Evolutionary conservation across 768 basidiomycete species (phyloP), one percentile per base, ranked within the genome.

Genomic region (Lanmaoa pseudosensibilis): DNA sequence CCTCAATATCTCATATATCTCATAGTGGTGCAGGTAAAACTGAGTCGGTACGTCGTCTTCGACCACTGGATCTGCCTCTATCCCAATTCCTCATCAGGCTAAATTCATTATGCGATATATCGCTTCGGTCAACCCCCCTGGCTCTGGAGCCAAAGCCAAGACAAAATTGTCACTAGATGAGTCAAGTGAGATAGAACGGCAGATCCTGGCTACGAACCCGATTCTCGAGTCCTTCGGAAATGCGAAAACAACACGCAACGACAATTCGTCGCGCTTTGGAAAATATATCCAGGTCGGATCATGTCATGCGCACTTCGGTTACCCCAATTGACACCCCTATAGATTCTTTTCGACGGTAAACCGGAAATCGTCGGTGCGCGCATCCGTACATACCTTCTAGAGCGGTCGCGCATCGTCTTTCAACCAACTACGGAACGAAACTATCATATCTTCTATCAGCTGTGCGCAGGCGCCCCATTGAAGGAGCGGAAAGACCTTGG

Each of bases 41-140:
- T 0, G 97, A 98, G 75, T 96, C 94, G 50, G 96, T 92, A 63
- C 72, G 85, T 48, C 11, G 4, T 40, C 37, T 45, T 45, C 27
- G 23, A 46, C 19, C 63, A 41, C 32, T 34, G 30, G 23, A 46
- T 55, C 48, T 18, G 4, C 45, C 15, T 47, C 41, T 8, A 50
- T 54, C 13, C 45, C 48, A 55, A 63, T 25, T 45, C 33, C 53
- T 48, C 59, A 46, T 38, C 65, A 92, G 89, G 91, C 97, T 50
- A 98, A 99, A 78, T 94, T 94, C 77, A 99, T 99, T 73, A 96
- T 99, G 87, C 87, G 97, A 56, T 99, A 98, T 74, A 88, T 99
- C 64, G 97, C 97, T 13, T 98, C 96, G 2, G 94, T 99, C 44
- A 97, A 98, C 61, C 94, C 95, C 59, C 80, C 87, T 32, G 80